Evolutionary conservation across 441 rosid species (phyloP).

Genomic region (Metrosideros polymorpha): DNA sequence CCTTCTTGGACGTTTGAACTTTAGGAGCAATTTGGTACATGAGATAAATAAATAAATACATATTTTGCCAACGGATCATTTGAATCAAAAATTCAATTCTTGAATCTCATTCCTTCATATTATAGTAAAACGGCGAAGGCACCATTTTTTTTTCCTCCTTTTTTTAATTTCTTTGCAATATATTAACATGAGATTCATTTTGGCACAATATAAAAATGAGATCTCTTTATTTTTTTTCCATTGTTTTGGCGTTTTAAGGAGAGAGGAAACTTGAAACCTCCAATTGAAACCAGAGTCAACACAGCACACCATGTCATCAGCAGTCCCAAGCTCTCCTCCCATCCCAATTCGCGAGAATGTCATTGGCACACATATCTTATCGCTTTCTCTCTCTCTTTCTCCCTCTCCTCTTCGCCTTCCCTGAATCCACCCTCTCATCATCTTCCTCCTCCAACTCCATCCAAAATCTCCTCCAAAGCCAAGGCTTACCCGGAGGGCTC

Average conservation of each 20-base stretch:
- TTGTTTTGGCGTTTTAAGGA: too few species aligned
- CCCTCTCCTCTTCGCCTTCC: constrained; percentile 5
- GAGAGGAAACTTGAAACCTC: too few species aligned
- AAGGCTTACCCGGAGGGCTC: constrained; percentile 79
- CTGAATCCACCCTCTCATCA: constrained; percentile 6
- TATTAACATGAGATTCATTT: background rate
- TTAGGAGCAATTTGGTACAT: background rate
- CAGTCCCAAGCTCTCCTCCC: background rate
- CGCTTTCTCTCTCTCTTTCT: constrained; percentile 11
- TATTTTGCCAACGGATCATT: background rate
- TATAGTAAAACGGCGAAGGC: background rate
- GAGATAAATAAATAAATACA: background rate
- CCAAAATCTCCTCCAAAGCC: constrained; percentile 53
- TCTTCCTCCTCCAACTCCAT: constrained; percentile 25
- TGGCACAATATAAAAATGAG: too few species aligned
- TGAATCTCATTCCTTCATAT: background rate
- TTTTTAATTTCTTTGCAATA: background rate
- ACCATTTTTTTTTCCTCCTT: background rate
- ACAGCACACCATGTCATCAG: background rate
- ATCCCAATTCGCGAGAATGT: background rate
- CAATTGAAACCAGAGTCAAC: too few species aligned
- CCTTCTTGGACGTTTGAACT: background rate
- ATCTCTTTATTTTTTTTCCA: too few species aligned
- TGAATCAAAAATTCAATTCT: background rate
- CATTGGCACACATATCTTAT: constrained; percentile 2